These are phyloP conservation scores for Skeletonema grethae DNA, from an alignment of 108 stramenopile species.

Conservation along the genomic window DNA sequence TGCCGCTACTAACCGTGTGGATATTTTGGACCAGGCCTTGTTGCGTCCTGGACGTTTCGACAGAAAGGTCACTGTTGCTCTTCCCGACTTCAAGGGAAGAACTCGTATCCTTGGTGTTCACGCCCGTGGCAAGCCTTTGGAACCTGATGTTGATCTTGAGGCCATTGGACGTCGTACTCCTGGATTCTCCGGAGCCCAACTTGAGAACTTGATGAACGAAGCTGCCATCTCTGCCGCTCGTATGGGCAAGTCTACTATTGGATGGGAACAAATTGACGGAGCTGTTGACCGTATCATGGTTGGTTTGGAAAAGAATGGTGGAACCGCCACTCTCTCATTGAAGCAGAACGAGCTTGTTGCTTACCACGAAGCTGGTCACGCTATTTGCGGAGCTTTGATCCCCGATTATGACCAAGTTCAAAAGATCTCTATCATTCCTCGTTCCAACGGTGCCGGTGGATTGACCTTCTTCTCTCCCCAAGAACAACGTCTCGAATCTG, in stretches of 20 bases:
- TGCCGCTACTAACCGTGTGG: constrained; percentile 97
- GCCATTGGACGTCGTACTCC: constrained; percentile 93
- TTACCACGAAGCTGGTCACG: constrained; percentile 97
- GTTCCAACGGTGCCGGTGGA: constrained; percentile 92
- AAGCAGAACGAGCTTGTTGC: constrained; percentile 86
- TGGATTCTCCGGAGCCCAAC: constrained; percentile 95
- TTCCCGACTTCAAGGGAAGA: constrained; percentile 94
- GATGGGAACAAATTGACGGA: constrained; percentile 92
- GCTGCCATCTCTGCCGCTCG: constrained; percentile 94
- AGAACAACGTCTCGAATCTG: constrained; percentile 90
- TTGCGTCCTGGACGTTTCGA: constrained; percentile 98
- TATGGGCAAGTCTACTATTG: constrained; percentile 79
- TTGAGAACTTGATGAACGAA: constrained; percentile 98
- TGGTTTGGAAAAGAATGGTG: constrained; percentile 94
- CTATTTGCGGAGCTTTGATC: constrained; percentile 89
- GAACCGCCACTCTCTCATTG: constrained; percentile 66
- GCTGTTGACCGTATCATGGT: constrained; percentile 97
- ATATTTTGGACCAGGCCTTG: constrained; percentile 94
- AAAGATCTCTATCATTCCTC: constrained; percentile 97
- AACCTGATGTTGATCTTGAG: constrained; percentile 91
- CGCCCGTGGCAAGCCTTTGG: constrained; percentile 91
- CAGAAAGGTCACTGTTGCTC: constrained; percentile 92
- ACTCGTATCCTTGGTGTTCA: constrained; percentile 93
- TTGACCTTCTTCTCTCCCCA: constrained; percentile 94
- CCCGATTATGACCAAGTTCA: constrained; percentile 95